Base-by-base conservation (phyloP, 2,329 filamentous ascomycete species). In the Trichoderma koningii region DNA sequence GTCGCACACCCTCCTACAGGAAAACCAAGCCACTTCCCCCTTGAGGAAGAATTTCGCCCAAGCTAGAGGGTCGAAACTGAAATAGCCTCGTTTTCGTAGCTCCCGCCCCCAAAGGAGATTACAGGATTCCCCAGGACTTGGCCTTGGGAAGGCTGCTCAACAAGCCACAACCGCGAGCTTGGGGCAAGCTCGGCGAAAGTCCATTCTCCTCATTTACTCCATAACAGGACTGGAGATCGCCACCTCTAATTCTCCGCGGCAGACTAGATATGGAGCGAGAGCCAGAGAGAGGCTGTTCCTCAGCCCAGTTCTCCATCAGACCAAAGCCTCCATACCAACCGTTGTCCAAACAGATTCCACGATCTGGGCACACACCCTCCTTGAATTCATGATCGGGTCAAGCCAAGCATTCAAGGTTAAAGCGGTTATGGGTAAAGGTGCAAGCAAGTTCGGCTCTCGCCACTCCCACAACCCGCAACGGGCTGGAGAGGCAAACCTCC, bases 211-310 rank as follows among this genome's bases (percentile, higher is more conserved):
- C 34, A n/a, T 4, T 14, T 9, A 38, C 34, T 12, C 34, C 34
- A 38, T 38, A 9, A 38, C 9, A 30, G 30, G 2, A 28, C 10
- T 12, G 34, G 34, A 14, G 10, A 38, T 38, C 14, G 59, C 48
- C 59, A 34, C 44, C 12, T 62, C 42, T 42, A 62, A 45, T 62
- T 62, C 59, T 62, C 59, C 59, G 57, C 9, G 7, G 30, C 30
- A 41, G 41, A 38, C 34, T 55, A 30, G 21, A 7, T 30, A 30
- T 12, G 30, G 19, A 30, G 30, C 30, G 4, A 34, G n/a, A 10
- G 9, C 15, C 15, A 44, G n/a, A 44, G 41, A n/a, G 41, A 44
- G 50, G 50, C 50, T 52, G 50, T 52, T 34, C 26, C 30, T 52
- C 10, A 52, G 50, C 28, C 21, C 28, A 15, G 34, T 14, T 52